Conservation (phyloP, 73 alveolate genomes). For the Tetrahymena elliotti region DNA sequence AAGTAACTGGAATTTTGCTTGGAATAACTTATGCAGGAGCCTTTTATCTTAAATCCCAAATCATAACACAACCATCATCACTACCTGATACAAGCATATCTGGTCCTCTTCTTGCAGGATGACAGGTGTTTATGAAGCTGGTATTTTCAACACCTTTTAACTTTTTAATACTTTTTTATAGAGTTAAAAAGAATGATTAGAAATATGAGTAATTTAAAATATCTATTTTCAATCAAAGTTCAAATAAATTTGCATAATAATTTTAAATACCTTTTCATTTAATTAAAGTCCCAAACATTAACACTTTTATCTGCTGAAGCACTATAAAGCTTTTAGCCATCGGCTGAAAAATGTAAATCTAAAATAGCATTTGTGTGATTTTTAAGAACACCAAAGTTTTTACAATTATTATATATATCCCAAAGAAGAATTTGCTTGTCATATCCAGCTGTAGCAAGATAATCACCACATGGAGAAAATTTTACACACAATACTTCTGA, state of each 20-base stretch:
- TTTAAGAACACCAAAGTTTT: constrained; percentile 49
- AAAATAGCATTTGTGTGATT: constrained; percentile 66
- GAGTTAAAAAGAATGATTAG: not conserved
- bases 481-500: constrained; percentile 62
- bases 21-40: constrained; percentile 29
- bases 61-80: constrained; percentile 57
- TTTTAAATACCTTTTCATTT: constrained; percentile 3
- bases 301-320: constrained; percentile 58
- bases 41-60: constrained; percentile 63
- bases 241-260: not conserved
- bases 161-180: constrained; percentile 41
- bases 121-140: constrained; percentile 52
- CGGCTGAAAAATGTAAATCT: constrained; percentile 57
- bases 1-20: constrained; percentile 55
- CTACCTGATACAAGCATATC: constrained; percentile 60
- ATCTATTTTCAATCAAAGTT: too few species aligned
- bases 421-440: constrained; percentile 61
- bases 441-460: constrained; percentile 65
- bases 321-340: constrained; percentile 45
- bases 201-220: too few species aligned
- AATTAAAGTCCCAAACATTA: constrained; percentile 60
- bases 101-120: constrained; percentile 48
- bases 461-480: constrained; percentile 67
- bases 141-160: constrained; percentile 47
- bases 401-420: constrained; percentile 68